Evolutionary conservation across 805 yeast species (phyloP).

Genomic region (Sugiyamaella qingdaonensis): DNA sequence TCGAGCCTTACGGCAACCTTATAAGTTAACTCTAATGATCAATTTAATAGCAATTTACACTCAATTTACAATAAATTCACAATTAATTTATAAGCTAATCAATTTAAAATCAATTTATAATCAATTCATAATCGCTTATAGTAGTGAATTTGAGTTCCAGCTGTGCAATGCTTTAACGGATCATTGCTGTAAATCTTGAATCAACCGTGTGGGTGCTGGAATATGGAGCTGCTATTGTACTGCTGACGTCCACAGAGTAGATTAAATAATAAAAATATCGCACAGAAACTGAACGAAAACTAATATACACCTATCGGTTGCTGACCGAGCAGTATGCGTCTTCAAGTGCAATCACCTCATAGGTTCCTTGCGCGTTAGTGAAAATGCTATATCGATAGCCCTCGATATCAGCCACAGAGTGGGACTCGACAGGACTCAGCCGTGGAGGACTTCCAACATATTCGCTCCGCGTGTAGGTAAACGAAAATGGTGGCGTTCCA

Average conservation of each 20-base stretch:
- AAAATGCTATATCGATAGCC: slow-evolving; percentile 63
- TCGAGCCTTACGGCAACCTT: no score
- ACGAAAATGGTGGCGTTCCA: slow-evolving; percentile 87
- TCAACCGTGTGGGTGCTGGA: no score
- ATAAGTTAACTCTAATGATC: no score
- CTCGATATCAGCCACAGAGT: slow-evolving; percentile 55
- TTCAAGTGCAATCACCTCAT: slow-evolving; percentile 84
- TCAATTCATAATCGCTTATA: no score
- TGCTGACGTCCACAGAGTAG: background rate
- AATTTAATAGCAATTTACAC: no score
- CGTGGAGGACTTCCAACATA: slow-evolving; percentile 35
- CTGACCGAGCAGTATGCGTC: slow-evolving; percentile 66
- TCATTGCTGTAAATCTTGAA: no score
- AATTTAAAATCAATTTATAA: no score
- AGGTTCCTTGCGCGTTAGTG: slow-evolving; percentile 87
- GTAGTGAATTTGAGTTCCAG: no score
- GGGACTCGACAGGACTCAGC: slow-evolving; percentile 54
- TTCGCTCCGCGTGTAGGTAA: slow-evolving; percentile 76
- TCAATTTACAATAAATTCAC: no score
- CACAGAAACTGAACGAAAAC: background rate
- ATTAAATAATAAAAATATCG: background rate
- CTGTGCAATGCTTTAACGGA: no score
- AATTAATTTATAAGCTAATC: no score
- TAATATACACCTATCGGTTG: slow-evolving; percentile 4
- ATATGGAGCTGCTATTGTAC: no score